phyloP scores from a whole-genome alignment of 805 yeast species.

The Myxozyma neotropica region DNA sequence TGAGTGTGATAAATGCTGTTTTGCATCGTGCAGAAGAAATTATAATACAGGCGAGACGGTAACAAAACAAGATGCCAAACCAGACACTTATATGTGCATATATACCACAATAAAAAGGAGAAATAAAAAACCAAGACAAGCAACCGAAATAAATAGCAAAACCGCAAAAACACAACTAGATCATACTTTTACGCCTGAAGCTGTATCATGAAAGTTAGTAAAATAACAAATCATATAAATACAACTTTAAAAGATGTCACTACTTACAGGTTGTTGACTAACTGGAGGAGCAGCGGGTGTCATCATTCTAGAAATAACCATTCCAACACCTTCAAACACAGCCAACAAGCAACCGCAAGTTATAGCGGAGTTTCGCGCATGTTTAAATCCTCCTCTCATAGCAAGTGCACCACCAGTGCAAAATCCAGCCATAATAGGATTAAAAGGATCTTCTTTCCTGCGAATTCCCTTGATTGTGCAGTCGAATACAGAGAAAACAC shows the following conservation, averaged over 20 bases:
- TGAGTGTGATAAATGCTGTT: slow-evolving; percentile 3
- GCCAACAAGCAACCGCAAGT: slow-evolving; percentile 97
- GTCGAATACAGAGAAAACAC: slow-evolving; percentile 91
- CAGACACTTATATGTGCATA: neutral
- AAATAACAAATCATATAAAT: neutral
- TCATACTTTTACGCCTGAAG: neutral
- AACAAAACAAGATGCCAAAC: neutral
- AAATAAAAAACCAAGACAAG: neutral
- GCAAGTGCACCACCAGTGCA: slow-evolving; percentile 98
- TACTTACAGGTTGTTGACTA: slow-evolving; percentile 1
- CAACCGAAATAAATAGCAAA: neutral
- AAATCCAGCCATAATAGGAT: slow-evolving; percentile 96
- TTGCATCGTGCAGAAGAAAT: neutral
- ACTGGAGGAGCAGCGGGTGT: slow-evolving; percentile 13
- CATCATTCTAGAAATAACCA: slow-evolving; percentile 60
- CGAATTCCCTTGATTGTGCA: slow-evolving; percentile 94
- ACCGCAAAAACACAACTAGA: neutral
- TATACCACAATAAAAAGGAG: neutral
- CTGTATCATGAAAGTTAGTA: neutral
- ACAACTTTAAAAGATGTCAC: neutral
- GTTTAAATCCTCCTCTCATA: slow-evolving; percentile 98
- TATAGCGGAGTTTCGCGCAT: slow-evolving; percentile 93
- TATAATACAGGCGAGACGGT: slow-evolving; percentile 17
- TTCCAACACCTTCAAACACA: slow-evolving; percentile 96
- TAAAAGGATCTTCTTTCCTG: slow-evolving; percentile 98